Evolutionary conservation across 75 land plant species (phyloP), one percentile per base, ranked within the genome.

Genomic region (Pinus tabuliformis): DNA sequence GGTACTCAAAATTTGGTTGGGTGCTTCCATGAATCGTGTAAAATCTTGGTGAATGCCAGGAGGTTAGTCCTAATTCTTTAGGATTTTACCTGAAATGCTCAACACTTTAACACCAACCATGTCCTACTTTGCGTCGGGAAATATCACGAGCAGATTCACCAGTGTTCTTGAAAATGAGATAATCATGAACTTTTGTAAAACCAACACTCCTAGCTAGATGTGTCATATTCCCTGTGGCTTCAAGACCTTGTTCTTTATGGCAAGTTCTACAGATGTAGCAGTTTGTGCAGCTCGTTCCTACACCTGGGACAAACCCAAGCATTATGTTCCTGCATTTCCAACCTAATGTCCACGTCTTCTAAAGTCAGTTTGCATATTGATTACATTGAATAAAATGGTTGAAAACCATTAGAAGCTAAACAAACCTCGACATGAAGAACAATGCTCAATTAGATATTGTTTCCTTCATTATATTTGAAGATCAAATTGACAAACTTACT

Each of bases 241-340:
- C 52, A 58, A 75, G 63, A 26, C 79, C 82, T 45, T 65, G 65
- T 18, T 39, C 78, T 68, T 79, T 83, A 18, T 82, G 76, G 60
- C 85, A 86, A 59, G 80, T 78, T 26, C 79, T 76, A 79, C 85
- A 86, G 63, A 80, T 86, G 79, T 85, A 86, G 70, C 88, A n/a
- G n/a, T n/a, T n/a, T n/a, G n/a, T n/a, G n/a, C n/a, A n/a, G n/a
- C n/a, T n/a, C n/a, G n/a, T n/a, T n/a, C n/a, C n/a, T n/a, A n/a
- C n/a, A n/a, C n/a, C n/a, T n/a, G n/a, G n/a, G n/a, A n/a, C n/a
- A n/a, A n/a, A n/a, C n/a, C n/a, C n/a, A n/a, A n/a, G n/a, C n/a
- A n/a, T n/a, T n/a, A n/a, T n/a, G n/a, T n/a, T n/a, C n/a, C n/a
- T n/a, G n/a, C n/a, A n/a, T n/a, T n/a, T n/a, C n/a, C n/a, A n/a